Evolutionary conservation across 495 filamentous ascomycete species (phyloP), one percentile per base, ranked within the genome.

Genomic region (Hyaloscypha bicolor): DNA sequence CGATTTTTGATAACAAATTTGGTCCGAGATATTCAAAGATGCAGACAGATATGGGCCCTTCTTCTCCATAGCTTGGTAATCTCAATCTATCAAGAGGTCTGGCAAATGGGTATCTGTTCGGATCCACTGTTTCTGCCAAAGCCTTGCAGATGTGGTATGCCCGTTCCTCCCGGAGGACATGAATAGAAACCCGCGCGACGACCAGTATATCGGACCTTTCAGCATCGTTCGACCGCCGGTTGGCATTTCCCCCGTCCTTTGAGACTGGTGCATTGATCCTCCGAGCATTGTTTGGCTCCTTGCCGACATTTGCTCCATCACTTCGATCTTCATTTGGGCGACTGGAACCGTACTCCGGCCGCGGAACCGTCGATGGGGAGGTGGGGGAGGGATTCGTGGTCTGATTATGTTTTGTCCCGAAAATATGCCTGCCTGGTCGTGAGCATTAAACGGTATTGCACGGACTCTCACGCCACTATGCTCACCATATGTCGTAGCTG

Each of bases 91-190:
- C 90, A 37, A 97, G 79, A 3, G 91, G 92, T 62, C 85, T 85
- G 56, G 89, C 82, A 56, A 93, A 92, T 72, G 93, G 90, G 64
- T 85, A 81, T 67, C 85, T 88, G n/a, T 90, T 83, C 1, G 90
- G 89, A 69, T 95, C 93, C 11, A 87, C 87, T 25, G 59, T 22
- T 22, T 4, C 5, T 61, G 21, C 37, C 33, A 61, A 61, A 22
- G 81, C 85, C 77, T 89, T 90, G 63, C 86, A 82, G 70, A 94
- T 89, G 69, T 94, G 90, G 73, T 89, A 96, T 73, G 93, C 88
- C 58, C 93, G 85, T 78, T 97, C 93, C 52, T 96, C 83, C 21
- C 92, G 86, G 53, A 96, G 82, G n/a, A 86, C 81, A 76, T 96
- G 91, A 62, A 84, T 87, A 0, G 93, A 96, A 30, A 96, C 82